Conservation (phyloP, 306 rosid species). For the Cicer pinnatifidum region DNA sequence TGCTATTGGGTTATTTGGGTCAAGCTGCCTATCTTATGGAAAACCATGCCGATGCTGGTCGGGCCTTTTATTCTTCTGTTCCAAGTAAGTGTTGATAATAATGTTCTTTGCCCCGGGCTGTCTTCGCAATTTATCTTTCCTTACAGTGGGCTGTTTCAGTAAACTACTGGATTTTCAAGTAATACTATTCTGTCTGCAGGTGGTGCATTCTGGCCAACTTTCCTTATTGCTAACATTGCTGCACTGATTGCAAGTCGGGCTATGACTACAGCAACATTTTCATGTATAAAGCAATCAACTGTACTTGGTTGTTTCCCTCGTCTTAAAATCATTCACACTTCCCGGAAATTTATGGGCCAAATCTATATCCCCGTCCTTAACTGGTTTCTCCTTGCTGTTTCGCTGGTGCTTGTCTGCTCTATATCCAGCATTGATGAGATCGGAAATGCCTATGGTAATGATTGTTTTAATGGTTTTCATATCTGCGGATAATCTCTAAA, state of each 20-base stretch:
- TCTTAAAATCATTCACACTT: conserved; percentile 89
- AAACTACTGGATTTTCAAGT: conserved; percentile 38
- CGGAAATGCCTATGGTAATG: conserved; percentile 97
- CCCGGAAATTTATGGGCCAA: conserved; percentile 98
- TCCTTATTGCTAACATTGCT: conserved; percentile 80
- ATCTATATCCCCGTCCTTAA: conserved; percentile 92
- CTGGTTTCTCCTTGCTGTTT: conserved; percentile 90
- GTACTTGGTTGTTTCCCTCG: conserved; percentile 99
- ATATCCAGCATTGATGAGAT: conserved; percentile 89
- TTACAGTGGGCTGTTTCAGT: conserved; percentile 25
- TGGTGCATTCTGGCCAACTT: conserved; percentile 80
- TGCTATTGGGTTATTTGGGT: conserved; percentile 95
- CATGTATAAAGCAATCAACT: conserved; percentile 93
- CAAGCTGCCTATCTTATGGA: conserved; percentile 96
- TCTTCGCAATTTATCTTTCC: conserved; percentile 37
- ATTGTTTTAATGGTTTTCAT: conserved; percentile 24
- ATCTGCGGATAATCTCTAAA: conserved; percentile 19
- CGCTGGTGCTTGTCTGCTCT: conserved; percentile 73
- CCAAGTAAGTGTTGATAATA: conserved; percentile 64
- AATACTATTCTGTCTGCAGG: conserved; percentile 56
- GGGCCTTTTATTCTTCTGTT: conserved; percentile 75
- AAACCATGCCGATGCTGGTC: conserved; percentile 64
- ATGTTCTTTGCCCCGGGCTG: conserved; percentile 15
- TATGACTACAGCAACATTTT: conserved; percentile 98
- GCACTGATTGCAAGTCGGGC: conserved; percentile 96